These are phyloP conservation scores for Solanum hybrid DNA, from an alignment of 305 asterid genomes.

Conservation along the genomic window DNA sequence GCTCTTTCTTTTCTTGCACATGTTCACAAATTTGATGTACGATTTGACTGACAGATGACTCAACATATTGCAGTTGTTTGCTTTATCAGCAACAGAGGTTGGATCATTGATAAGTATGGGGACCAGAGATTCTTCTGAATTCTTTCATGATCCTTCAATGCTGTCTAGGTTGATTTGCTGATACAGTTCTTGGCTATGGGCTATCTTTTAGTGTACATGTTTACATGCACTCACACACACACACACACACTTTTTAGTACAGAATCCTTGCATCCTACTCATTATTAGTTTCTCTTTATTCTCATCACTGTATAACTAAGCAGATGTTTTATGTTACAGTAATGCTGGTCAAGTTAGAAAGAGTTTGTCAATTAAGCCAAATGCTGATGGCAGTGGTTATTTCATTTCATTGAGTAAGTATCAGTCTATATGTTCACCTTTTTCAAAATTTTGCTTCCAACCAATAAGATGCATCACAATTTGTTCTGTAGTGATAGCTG, in stretches of 20 bases:
- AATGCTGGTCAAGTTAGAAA: conserved; percentile 93
- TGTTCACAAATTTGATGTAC: background rate
- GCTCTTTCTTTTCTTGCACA: background rate
- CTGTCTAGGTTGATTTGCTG: conserved; percentile 49
- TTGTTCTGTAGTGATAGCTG: background rate
- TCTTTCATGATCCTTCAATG: conserved; percentile 91
- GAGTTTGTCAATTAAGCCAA: conserved; percentile 71
- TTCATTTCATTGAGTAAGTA: conserved; percentile 68
- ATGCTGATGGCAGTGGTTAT: conserved; percentile 71
- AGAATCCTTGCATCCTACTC: background rate
- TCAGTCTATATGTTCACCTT: background rate
- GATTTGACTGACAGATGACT: conserved; percentile 10
- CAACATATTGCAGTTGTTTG: conserved; percentile 44
- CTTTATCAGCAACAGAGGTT: conserved; percentile 80
- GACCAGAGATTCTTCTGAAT: conserved; percentile 61
- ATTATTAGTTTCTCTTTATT: background rate
- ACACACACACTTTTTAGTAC: background rate
- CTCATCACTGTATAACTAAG: background rate
- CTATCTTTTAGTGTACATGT: background rate
- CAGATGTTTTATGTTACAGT: conserved; percentile 27
- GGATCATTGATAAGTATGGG: conserved; percentile 79
- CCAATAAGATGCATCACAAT: background rate
- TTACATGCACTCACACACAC: background rate
- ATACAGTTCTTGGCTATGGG: background rate
- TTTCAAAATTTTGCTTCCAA: background rate